Conservation (phyloP, 2,329 filamentous ascomycete genomes). For the Cercospora berteroae region DNA sequence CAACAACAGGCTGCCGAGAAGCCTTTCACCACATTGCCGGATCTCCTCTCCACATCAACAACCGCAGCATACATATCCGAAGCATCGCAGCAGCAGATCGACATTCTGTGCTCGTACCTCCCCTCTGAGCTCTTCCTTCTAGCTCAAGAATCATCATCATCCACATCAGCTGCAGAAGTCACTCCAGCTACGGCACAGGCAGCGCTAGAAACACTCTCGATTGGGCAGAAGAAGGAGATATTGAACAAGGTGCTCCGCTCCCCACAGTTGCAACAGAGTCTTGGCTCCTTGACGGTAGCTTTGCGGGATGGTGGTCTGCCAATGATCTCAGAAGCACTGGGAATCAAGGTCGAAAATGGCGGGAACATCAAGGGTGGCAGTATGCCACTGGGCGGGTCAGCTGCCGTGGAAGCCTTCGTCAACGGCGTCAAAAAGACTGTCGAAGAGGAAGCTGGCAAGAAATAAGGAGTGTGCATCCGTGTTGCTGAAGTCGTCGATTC, state of each 20-base stretch:
- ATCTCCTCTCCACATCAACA: constrained; percentile 74
- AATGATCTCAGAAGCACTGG: constrained; percentile 81
- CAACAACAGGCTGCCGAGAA: constrained; percentile 55
- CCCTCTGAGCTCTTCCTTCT: constrained; percentile 77
- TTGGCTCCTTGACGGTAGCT: constrained; percentile 81
- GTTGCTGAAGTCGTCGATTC: neutral
- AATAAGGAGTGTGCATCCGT: neutral
- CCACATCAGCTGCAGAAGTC: constrained; percentile 61
- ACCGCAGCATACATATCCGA: constrained; percentile 77
- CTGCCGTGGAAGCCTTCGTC: constrained; percentile 88
- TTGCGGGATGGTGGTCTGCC: constrained; percentile 87
- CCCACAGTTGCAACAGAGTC: constrained; percentile 85
- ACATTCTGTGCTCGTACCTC: constrained; percentile 73
- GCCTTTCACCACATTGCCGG: constrained; percentile 77
- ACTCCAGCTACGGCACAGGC: constrained; percentile 61
- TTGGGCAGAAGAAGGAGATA: constrained; percentile 75
- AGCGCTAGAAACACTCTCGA: constrained; percentile 69
- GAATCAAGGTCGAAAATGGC: constrained; percentile 77
- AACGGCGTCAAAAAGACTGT: constrained; percentile 81
- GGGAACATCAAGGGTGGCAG: constrained; percentile 74
- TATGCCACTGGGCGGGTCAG: constrained; percentile 81
- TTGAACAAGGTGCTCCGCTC: constrained; percentile 79
- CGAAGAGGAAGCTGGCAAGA: constrained; percentile 52
- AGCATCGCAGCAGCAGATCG: constrained; percentile 62
- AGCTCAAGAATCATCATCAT: constrained; percentile 61